phyloP scores from a whole-genome alignment of 2,329 filamentous ascomycete genomes.

The Fusarium nygamai region DNA sequence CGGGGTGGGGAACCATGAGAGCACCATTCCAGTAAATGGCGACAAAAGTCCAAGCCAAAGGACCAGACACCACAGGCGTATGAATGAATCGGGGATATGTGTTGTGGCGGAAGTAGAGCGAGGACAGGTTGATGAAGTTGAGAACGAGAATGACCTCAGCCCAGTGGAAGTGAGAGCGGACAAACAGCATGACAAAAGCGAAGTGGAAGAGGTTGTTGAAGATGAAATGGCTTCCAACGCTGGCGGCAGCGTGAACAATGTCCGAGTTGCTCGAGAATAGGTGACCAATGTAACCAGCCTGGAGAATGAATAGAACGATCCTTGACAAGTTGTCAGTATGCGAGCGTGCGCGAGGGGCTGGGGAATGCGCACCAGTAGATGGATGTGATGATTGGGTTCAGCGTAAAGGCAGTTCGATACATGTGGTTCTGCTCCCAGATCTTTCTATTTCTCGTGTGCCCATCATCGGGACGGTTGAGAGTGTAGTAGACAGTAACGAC shows the following conservation, averaged over 20 bases:
- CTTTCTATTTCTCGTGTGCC: slow-evolving; percentile 64
- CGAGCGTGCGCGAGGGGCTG: neutral
- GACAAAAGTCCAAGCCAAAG: slow-evolving; percentile 85
- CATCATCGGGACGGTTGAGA: slow-evolving; percentile 71
- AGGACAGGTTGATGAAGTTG: slow-evolving; percentile 84
- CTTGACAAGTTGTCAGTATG: slow-evolving; percentile 51
- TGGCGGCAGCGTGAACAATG: slow-evolving; percentile 74
- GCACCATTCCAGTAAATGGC: slow-evolving; percentile 91
- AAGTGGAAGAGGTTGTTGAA: slow-evolving; percentile 85
- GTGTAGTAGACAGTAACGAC: slow-evolving; percentile 80
- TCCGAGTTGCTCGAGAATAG: slow-evolving; percentile 75
- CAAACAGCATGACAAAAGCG: slow-evolving; percentile 85
- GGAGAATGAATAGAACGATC: slow-evolving; percentile 78
- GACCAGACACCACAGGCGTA: slow-evolving; percentile 77
- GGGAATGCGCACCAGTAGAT: slow-evolving; percentile 75
- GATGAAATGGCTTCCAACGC: slow-evolving; percentile 86
- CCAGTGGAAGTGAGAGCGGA: slow-evolving; percentile 77
- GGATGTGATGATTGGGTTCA: slow-evolving; percentile 71
- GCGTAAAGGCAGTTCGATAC: slow-evolving; percentile 76
- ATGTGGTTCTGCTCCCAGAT: slow-evolving; percentile 80
- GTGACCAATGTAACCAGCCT: slow-evolving; percentile 78
- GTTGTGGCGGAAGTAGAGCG: slow-evolving; percentile 83
- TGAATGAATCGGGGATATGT: slow-evolving; percentile 80
- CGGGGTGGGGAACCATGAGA: slow-evolving; percentile 76
- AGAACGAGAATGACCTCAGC: slow-evolving; percentile 79